Percentiles rank a stretch among this genome's conserved stretches.
Evolutionary conservation across 306 rosid species (phyloP).

Genomic region (Sesbania bispinosa): DNA sequence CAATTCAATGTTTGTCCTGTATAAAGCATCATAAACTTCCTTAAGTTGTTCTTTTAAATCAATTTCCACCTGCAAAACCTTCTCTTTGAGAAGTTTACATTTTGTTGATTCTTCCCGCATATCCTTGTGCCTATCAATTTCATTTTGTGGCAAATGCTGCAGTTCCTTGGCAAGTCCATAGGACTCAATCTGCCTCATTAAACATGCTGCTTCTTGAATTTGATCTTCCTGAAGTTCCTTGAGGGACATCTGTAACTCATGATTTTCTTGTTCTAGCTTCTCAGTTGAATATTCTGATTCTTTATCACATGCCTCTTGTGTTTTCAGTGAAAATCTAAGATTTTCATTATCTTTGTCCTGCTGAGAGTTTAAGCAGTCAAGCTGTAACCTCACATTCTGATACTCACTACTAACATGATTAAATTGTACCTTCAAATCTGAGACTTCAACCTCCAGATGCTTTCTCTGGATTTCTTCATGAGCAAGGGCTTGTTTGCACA

Average conservation of each 20-base stretch:
- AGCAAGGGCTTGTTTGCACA: constrained; percentile 67
- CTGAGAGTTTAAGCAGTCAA: constrained; percentile 42
- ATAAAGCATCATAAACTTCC: constrained; percentile 41
- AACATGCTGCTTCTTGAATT: constrained; percentile 56
- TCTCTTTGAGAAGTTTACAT: background rate
- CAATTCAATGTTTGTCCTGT: constrained; percentile 43
- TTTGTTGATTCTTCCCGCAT: background rate
- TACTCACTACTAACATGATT: constrained; percentile 37
- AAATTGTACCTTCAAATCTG: constrained; percentile 40
- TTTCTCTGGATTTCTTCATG: constrained; percentile 70
- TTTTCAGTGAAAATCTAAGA: constrained; percentile 49
- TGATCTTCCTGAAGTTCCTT: constrained; percentile 77
- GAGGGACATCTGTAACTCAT: constrained; percentile 45
- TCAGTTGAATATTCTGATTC: constrained; percentile 50
- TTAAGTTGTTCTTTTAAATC: constrained; percentile 17
- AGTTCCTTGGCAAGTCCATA: constrained; percentile 37
- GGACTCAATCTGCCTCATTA: constrained; percentile 42
- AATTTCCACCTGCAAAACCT: background rate
- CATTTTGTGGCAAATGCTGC: background rate
- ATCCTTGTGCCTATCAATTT: background rate
- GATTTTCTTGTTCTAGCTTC: constrained; percentile 68
- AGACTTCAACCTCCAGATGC: constrained; percentile 59
- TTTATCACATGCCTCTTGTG: constrained; percentile 52
- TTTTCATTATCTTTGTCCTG: constrained; percentile 58
- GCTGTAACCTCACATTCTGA: constrained; percentile 39